These are phyloP conservation scores for Diaporthe ilicicola DNA, from an alignment of 2,329 filamentous ascomycete species.

Conservation along the genomic window DNA sequence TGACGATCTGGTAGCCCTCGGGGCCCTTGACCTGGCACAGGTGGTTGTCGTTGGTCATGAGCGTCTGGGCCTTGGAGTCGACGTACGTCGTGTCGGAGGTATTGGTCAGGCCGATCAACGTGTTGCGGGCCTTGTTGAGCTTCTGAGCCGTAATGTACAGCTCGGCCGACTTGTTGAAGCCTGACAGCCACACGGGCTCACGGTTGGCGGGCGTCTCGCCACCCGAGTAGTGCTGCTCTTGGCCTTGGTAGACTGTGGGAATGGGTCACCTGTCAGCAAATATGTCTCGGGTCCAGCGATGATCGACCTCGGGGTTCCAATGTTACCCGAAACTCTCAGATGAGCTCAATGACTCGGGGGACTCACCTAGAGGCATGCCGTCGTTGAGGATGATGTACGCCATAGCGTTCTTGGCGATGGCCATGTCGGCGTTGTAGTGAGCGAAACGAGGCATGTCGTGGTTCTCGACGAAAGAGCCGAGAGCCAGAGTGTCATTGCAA, in stretches of 20 bases:
- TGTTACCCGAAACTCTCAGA: not conserved
- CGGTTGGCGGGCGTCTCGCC: conserved; percentile 53
- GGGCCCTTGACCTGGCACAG: conserved; percentile 55
- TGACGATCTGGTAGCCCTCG: conserved; percentile 46
- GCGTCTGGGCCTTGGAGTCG: conserved; percentile 45
- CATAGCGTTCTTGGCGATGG: conserved; percentile 68
- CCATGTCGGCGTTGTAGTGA: conserved; percentile 58
- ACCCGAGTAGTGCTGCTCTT: conserved; percentile 64
- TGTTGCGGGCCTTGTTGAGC: conserved; percentile 60
- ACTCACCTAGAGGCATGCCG: conserved; percentile 55
- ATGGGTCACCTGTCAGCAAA: conserved; percentile 6
- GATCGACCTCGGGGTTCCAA: conserved; percentile 4
- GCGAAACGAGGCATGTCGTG: conserved; percentile 66
- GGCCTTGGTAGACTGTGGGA: conserved; percentile 64
- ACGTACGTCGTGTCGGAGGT: conserved; percentile 47
- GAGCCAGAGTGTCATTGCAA: conserved; percentile 54
- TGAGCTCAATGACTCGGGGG: not conserved
- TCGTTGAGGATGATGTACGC: conserved; percentile 68
- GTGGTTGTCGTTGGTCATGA: conserved; percentile 49
- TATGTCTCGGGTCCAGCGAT: not conserved
- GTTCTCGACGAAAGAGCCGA: conserved; percentile 66
- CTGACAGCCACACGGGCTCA: conserved; percentile 58
- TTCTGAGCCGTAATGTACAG: conserved; percentile 55
- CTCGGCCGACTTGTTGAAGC: conserved; percentile 51
- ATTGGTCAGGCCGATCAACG: conserved; percentile 53